Evolutionary conservation across 805 yeast species (phyloP).

Genomic region (Monosporozyma unispora): DNA sequence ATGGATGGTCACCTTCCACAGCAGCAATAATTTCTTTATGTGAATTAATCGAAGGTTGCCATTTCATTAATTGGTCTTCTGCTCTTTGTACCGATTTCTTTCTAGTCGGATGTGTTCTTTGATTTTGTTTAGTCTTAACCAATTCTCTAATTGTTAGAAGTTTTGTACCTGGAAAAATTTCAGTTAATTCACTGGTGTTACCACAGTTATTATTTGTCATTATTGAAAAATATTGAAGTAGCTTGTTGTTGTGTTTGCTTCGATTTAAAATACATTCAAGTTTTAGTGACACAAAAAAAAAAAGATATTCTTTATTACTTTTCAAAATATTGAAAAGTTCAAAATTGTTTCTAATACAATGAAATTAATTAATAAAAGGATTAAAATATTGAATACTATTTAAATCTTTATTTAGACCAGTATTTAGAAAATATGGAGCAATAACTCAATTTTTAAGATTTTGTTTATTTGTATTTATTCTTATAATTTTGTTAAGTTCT

Average conservation of each 20-base stretch:
- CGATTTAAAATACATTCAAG: too few species aligned
- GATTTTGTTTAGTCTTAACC: conserved; percentile 21
- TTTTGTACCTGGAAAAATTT: conserved; percentile 9
- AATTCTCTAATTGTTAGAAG: conserved; percentile 19
- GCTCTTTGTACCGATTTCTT: conserved; percentile 16
- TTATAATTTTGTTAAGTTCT: too few species aligned
- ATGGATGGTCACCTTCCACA: conserved; percentile 24
- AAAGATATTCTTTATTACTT: neutral
- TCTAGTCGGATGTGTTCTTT: conserved; percentile 10
- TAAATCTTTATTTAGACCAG: too few species aligned
- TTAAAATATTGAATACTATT: too few species aligned
- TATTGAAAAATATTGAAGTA: too few species aligned
- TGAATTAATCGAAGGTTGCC: conserved; percentile 23
- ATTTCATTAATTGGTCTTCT: conserved; percentile 24
- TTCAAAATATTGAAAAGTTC: neutral
- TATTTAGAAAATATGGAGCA: too few species aligned
- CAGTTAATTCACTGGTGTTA: neutral
- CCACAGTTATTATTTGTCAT: neutral
- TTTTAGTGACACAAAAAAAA: neutral
- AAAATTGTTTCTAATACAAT: neutral
- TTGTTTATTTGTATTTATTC: too few species aligned
- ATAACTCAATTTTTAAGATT: too few species aligned
- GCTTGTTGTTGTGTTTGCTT: too few species aligned
- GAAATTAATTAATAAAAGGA: neutral
- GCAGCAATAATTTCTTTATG: conserved; percentile 19